Base-by-base conservation (phyloP, 2,329 filamentous ascomycete genomes). In the Pyrenochaeta sp. region DNA sequence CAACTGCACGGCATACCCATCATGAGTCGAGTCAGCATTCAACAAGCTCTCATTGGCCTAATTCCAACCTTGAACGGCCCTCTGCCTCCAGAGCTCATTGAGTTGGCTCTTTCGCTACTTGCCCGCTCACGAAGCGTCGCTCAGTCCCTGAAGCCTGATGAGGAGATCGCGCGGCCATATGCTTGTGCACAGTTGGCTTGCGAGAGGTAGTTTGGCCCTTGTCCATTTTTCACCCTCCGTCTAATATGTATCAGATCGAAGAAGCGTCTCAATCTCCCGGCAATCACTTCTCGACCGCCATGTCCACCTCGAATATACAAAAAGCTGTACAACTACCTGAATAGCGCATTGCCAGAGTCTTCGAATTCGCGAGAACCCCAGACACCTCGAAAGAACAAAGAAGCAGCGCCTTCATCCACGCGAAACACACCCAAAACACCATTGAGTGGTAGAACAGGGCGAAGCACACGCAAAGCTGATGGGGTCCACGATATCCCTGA, bases 311-410 rank as follows among this genome's bases (percentile, higher is more conserved):
- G 64, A 17, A 61, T 90, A 38, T 97, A 97, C 76, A 89, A 88
- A 61, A 89, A 90, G 45, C 78, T 97, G 24, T 94, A 92, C 68
- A 77, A 77, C 21, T 91, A 93, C 66, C 83, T 97, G 47, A 87
- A 93, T 57, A 84, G 83, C 41, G 85, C 86, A 27, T 77, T 97
- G 4, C 79, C 81, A 10, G 75, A 71, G 6, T 40, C 61, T 13
- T 50, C 53, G 19, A 42, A 51, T 9, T 28, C 53, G 10, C 48
- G 55, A n/a, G 63, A 61, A 6, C 67, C 61, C 7, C 55, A 63
- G 22, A 69, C 60, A 17, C 61, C 65, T 52, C 74, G 61, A 3
- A 70, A 68, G 17, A 35, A 46, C n/a, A 30, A 44, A 20, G 41
- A 56, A 1, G 59, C 60, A 11, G 51, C 53, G 3, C 38, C 63